phyloP scores from a whole-genome alignment of 352 stramenopile species.

The Globisporangium uncinulatum region DNA sequence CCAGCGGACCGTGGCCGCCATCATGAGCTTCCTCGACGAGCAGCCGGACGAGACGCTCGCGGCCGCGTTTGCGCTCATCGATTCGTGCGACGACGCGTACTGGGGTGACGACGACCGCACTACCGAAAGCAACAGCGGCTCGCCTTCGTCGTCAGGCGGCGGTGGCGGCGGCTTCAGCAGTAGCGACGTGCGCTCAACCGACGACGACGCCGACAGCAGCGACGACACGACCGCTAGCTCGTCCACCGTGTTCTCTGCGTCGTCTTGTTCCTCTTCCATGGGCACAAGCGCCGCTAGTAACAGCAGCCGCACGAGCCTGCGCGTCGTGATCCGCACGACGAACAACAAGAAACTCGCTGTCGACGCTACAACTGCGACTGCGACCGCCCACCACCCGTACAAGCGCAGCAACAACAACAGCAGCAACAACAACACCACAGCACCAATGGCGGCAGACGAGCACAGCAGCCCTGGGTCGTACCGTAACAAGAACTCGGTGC shows the following conservation, averaged over 20 bases:
- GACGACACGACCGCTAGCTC: no score
- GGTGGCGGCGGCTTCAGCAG: no score
- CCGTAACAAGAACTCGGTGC: conserved; percentile 5
- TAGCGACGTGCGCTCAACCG: neutral
- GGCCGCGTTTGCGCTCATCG: conserved; percentile 17
- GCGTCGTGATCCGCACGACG: conserved; percentile 5
- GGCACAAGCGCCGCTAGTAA: no score
- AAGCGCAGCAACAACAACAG: neutral
- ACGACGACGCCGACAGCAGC: neutral
- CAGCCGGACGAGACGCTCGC: conserved; percentile 11
- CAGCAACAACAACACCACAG: neutral
- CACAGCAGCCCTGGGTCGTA: neutral
- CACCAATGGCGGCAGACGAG: neutral
- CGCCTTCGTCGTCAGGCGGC: no score
- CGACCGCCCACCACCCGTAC: neutral
- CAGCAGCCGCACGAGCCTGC: conserved; percentile 2
- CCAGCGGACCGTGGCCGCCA: no score
- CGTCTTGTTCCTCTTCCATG: no score
- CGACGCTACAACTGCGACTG: neutral
- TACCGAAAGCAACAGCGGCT: neutral
- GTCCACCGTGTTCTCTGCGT: no score
- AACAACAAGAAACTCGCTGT: neutral
- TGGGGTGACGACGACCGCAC: neutral
- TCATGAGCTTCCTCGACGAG: conserved; percentile 13
- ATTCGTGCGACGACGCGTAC: conserved; percentile 4